Evolutionary conservation across 148 eudicot species (phyloP).

Genomic region (Gaultheria prostrata): DNA sequence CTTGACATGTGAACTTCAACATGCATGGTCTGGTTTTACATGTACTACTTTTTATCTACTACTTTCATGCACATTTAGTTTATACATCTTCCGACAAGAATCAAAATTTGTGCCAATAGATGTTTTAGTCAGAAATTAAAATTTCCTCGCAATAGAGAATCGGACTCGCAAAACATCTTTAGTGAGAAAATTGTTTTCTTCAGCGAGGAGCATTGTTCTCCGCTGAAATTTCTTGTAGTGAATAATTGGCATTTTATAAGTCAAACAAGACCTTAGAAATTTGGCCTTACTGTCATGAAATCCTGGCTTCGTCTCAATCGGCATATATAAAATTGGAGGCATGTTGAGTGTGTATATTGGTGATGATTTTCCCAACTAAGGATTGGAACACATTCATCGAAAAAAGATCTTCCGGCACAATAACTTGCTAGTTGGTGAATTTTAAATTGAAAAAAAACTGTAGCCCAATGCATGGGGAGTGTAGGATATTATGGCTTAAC

Average conservation of each 20-base stretch:
- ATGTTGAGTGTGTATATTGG: constrained; percentile 1
- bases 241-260: too few species aligned
- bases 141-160: too few species aligned
- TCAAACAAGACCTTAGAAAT: background rate
- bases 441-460: background rate
- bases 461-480: constrained; percentile 9
- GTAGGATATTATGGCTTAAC: background rate
- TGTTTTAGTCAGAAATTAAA: too few species aligned
- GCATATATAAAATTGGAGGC: background rate
- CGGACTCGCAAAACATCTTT: too few species aligned
- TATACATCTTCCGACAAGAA: too few species aligned
- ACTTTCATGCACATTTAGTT: too few species aligned
- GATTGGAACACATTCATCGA: background rate
- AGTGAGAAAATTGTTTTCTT: too few species aligned
- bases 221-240: too few species aligned
- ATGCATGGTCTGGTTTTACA: background rate
- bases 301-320: too few species aligned
- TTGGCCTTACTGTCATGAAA: background rate
- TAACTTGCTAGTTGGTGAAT: background rate
- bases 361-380: background rate
- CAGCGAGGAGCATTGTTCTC: too few species aligned
- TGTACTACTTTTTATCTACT: too few species aligned
- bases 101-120: too few species aligned
- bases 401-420: constrained; percentile 4
- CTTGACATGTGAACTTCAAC: background rate